These are phyloP conservation scores for Rugonectria rugulosa DNA, from an alignment of 2,329 filamentous ascomycete species.

Conservation along the genomic window DNA sequence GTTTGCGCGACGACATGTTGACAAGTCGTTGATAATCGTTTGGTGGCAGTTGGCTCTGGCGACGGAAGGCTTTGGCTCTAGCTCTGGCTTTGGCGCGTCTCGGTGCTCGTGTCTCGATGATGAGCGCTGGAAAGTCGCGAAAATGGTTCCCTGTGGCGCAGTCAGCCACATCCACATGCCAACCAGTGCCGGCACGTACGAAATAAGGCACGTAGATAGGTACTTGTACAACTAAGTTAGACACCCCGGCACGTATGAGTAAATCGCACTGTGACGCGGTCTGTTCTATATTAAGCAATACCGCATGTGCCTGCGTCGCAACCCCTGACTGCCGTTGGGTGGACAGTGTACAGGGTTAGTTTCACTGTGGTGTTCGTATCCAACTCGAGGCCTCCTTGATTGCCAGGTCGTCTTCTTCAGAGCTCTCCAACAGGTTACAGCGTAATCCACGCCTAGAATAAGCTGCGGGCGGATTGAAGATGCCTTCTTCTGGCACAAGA, in stretches of 20 bases:
- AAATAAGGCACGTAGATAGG: neutral
- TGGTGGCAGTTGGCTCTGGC: no score
- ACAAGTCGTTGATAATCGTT: conserved; percentile 24
- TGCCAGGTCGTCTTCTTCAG: conserved; percentile 25
- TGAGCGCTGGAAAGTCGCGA: conserved; percentile 31
- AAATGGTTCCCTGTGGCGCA: conserved; percentile 34
- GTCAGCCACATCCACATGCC: conserved; percentile 39
- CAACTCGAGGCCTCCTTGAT: conserved; percentile 33
- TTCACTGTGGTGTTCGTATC: conserved; percentile 25
- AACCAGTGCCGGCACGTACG: conserved; percentile 23
- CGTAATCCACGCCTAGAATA: conserved; percentile 22
- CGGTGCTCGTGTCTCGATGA: conserved; percentile 30
- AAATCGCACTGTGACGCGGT: conserved; percentile 33
- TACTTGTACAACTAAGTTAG: no score
- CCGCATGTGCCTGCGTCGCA: conserved; percentile 6
- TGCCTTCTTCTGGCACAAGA: conserved; percentile 27
- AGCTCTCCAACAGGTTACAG: conserved; percentile 20
- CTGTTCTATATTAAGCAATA: conserved; percentile 35
- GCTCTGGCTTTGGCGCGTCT: conserved; percentile 35
- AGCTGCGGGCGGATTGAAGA: conserved; percentile 24
- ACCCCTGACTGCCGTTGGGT: conserved; percentile 8
- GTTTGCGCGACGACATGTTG: conserved; percentile 41
- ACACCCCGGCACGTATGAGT: conserved; percentile 5
- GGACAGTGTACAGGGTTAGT: conserved; percentile 27
- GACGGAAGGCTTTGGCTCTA: conserved; percentile 14